A percentile compares a stretch with the other conserved stretches of the same genome.
These are phyloP conservation scores for Aureobasidium sp. DNA, from an alignment of 2,329 filamentous ascomycete genomes.

Conservation along the genomic window DNA sequence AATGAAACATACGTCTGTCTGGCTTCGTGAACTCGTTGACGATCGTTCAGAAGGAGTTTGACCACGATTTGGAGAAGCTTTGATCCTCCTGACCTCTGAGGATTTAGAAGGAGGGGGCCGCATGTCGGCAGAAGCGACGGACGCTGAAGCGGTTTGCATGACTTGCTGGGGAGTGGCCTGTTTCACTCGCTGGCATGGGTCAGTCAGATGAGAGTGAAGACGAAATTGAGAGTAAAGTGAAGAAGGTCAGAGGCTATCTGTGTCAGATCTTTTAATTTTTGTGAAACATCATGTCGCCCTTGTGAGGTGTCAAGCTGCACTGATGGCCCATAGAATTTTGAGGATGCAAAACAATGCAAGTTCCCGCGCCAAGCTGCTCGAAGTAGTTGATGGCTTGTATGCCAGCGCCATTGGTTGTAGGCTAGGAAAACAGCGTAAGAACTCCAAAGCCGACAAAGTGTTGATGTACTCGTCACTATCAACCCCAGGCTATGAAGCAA, in stretches of 20 bases:
- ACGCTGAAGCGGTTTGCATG: neutral
- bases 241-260: constrained; percentile 17
- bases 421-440: constrained; percentile 1
- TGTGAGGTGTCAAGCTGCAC: constrained; percentile 21
- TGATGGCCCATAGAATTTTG: neutral
- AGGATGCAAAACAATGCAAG: constrained; percentile 2
- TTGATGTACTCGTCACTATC: constrained; percentile 15
- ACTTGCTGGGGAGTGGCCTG: neutral
- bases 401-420: constrained; percentile 25
- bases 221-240: neutral
- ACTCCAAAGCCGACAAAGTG: constrained; percentile 13
- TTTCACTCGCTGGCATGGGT: neutral
- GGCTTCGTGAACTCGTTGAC: constrained; percentile 14
- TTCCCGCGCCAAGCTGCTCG: neutral
- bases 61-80: constrained; percentile 17
- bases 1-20: constrained; percentile 21
- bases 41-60: constrained; percentile 19
- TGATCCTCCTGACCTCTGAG: neutral
- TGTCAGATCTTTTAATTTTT: constrained; percentile 72
- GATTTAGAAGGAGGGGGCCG: neutral
- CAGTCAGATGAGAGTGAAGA: neutral
- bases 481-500: neutral
- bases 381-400: constrained; percentile 14
- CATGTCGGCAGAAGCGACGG: neutral
- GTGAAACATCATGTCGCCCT: constrained; percentile 40